Evolutionary conservation across 495 filamentous ascomycete genomes (phyloP).

Genomic region (Ascodesmis nigricans): DNA sequence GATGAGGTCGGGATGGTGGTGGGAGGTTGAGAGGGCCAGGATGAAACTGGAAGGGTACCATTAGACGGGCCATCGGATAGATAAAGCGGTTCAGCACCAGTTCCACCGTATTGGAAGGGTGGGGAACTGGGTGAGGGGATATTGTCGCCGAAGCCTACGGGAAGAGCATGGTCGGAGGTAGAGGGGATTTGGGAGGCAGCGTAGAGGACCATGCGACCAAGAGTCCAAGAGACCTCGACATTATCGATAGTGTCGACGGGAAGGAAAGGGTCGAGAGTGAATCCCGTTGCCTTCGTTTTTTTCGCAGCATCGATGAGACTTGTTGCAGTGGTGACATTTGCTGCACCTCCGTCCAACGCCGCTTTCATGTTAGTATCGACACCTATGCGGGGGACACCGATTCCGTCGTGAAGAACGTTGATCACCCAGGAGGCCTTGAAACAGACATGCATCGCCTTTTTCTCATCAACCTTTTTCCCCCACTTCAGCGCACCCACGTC

Average conservation of each 20-base stretch:
- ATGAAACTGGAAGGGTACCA: too few relatives aligned
- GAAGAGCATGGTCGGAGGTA: conserved; percentile 32
- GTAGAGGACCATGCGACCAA: conserved; percentile 96
- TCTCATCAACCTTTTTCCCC: conserved; percentile 54
- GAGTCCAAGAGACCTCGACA: conserved; percentile 93
- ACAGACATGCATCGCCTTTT: conserved; percentile 64
- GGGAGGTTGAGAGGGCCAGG: too few relatives aligned
- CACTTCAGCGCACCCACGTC: conserved; percentile 41
- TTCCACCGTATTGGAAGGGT: too few relatives aligned
- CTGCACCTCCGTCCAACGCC: conserved; percentile 53
- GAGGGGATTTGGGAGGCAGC: conserved; percentile 70
- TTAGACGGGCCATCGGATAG: too few relatives aligned
- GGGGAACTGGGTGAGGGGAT: too few relatives aligned
- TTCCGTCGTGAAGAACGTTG: conserved; percentile 84
- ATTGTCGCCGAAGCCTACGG: conserved; percentile 87
- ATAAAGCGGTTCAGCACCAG: too few relatives aligned
- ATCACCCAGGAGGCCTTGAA: conserved; percentile 98
- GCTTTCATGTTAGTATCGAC: conserved; percentile 36
- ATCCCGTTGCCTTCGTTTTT: conserved; percentile 66
- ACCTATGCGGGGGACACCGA: conserved; percentile 78
- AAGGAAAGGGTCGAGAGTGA: conserved; percentile 73
- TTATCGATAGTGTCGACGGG: conserved; percentile 79
- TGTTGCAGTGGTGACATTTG: conserved; percentile 33
- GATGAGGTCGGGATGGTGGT: too few relatives aligned
- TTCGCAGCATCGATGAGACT: too few relatives aligned